Conservation (phyloP, 768 basidiomycete species). For the Boletales sp. region DNA sequence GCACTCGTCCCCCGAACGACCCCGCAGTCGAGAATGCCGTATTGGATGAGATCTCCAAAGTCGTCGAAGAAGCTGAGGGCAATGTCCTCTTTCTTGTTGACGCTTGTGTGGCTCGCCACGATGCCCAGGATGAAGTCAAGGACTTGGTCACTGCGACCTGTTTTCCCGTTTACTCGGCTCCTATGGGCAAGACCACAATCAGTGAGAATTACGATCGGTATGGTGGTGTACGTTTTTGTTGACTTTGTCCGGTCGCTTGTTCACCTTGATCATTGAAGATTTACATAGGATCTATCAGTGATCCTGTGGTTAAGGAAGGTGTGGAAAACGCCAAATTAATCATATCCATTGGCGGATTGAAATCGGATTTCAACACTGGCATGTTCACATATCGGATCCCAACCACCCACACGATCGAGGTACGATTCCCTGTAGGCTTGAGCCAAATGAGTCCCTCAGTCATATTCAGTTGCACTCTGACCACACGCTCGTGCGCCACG, state of each 20-base stretch:
- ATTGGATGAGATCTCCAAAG: slow-evolving; percentile 64
- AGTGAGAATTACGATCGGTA: slow-evolving; percentile 68
- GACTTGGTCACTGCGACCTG: slow-evolving; percentile 62
- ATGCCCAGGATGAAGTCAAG: slow-evolving; percentile 56
- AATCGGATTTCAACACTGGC: slow-evolving; percentile 85
- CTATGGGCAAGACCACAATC: slow-evolving; percentile 81
- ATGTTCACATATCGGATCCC: slow-evolving; percentile 79
- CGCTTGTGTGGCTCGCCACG: slow-evolving; percentile 75
- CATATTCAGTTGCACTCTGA: slow-evolving; percentile 66
- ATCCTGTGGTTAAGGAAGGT: slow-evolving; percentile 61
- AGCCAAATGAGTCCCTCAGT: background rate
- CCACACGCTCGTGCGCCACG: slow-evolving; percentile 62
- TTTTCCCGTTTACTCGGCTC: slow-evolving; percentile 70
- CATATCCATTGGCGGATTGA: slow-evolving; percentile 65
- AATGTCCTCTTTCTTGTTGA: slow-evolving; percentile 78
- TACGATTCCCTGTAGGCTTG: slow-evolving; percentile 20
- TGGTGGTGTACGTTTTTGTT: slow-evolving; percentile 60
- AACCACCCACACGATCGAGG: slow-evolving; percentile 58
- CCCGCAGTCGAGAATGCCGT: slow-evolving; percentile 62
- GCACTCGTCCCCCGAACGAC: slow-evolving; percentile 49
- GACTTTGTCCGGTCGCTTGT: background rate
- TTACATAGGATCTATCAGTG: slow-evolving; percentile 69
- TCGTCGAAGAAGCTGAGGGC: slow-evolving; percentile 52
- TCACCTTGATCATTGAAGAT: slow-evolving; percentile 42
- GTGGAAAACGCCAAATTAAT: slow-evolving; percentile 76